Evolutionary conservation across 2,329 filamentous ascomycete species (phyloP), one percentile per base, ranked within the genome.

Genomic region (Claviceps paspali): DNA sequence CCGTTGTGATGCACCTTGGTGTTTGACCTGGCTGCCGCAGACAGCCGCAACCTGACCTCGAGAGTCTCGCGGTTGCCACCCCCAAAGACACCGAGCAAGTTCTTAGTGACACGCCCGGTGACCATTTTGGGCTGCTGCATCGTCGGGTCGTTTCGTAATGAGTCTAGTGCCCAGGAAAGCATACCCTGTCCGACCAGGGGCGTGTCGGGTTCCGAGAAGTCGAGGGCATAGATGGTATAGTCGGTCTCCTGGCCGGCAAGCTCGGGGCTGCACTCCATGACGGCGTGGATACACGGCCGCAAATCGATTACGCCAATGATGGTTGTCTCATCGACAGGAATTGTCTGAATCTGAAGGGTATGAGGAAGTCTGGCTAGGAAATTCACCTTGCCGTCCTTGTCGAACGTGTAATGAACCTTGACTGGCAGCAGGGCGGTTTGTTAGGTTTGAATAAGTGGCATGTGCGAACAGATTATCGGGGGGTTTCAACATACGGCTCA

Each of bases 371-470:
- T 75, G 41, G 88, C 87, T 35, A 98, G 70, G 59, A 86, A 95
- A 54, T 88, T 87, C 45, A 85, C 79, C 60, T 86, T 86, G 61
- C 76, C 80, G 47, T 88, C 79, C 53, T 79, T 78, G 57, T 96
- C 87, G 61, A 96, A 95, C 23, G 86, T 94, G 61, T 96, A 98
- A 43, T 93, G 78, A 35, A 96, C 82, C 68, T 96, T 96, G 59
- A 96, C 87, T 93, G 58, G 29, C 27, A 29, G 12, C 35, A 29
- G 11, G 29, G 17, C 31, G 21, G 5, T 17, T 15, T 33, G 48
- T 50, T 45, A 49, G 49, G 17, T 46, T 46, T 33, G 10, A 14
- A 37, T 6, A 34, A 14, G 32, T 34, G 27, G 35, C 35, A 35
- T 18, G 40, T 33, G 41, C 35, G 35, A 38, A 38, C 2, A 14